Percentiles rank a stretch among this genome's conserved stretches.
Conservation (phyloP, 192 early-diverging fungal species). For the Lobosporangium transversale region DNA sequence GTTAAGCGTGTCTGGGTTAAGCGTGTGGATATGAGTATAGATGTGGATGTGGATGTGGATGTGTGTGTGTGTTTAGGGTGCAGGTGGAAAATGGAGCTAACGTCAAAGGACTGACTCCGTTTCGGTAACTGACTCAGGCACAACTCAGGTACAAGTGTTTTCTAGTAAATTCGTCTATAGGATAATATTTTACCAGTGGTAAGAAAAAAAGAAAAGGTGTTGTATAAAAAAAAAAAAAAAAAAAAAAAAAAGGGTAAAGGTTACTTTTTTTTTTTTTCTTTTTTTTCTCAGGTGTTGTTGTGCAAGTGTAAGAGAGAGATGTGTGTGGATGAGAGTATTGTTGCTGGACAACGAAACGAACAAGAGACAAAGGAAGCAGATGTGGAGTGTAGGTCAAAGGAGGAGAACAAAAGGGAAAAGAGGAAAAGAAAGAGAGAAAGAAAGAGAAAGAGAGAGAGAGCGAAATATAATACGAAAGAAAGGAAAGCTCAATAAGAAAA, state of each 20-base stretch:
- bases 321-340: background rate
- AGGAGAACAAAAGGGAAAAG: background rate
- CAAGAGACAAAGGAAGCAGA: background rate
- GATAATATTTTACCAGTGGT: background rate
- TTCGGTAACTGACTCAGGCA: constrained; percentile 1
- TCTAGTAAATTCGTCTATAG: no score
- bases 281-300: no score
- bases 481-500: constrained; percentile 4
- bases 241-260: no score
- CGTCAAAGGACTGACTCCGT: constrained; percentile 1
- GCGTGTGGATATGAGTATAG: no score
- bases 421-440: background rate
- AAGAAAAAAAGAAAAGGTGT: background rate
- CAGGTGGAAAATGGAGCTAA: constrained; percentile 11
- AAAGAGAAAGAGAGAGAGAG: background rate
- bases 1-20: no score
- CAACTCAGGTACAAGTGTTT: constrained; percentile 7
- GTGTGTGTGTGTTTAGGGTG: constrained; percentile 2
- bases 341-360: background rate
- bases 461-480: no score
- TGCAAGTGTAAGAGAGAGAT: background rate
- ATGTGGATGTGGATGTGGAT: constrained; percentile 1
- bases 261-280: no score
- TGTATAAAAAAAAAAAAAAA: background rate
- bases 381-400: background rate